A percentile compares a stretch with the other conserved stretches of the same genome.
These are phyloP conservation scores for Smallanthus sonchifolius DNA, from an alignment of 129 eudicot genomes.

Conservation along the genomic window DNA sequence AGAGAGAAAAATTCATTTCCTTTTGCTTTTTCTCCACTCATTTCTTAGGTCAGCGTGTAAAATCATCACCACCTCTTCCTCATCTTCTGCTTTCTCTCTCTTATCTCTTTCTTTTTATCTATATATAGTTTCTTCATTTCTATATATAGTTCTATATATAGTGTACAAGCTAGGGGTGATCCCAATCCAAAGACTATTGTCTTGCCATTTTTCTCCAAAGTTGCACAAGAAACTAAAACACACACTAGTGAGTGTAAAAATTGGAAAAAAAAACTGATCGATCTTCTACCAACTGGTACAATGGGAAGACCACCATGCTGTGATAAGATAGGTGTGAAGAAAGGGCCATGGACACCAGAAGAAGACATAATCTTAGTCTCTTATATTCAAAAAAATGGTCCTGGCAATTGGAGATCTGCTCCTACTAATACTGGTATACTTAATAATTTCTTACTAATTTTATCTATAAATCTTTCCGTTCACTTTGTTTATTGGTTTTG, in stretches of 20 bases:
- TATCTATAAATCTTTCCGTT: background rate
- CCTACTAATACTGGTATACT: conserved; percentile 54
- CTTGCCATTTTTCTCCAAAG: conserved; percentile 17
- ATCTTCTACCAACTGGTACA: conserved; percentile 4
- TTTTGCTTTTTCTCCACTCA: background rate
- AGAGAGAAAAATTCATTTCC: conserved; percentile 15
- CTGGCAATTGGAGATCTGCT: conserved; percentile 66
- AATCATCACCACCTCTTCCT: conserved; percentile 18
- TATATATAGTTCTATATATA: conserved; percentile 23
- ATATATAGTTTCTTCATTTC: background rate
- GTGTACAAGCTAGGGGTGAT: background rate
- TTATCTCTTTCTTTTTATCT: conserved; percentile 19
- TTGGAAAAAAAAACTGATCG: background rate
- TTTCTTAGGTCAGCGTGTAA: conserved; percentile 31
- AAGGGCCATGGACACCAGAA: conserved; percentile 71
- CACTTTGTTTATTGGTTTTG: background rate
- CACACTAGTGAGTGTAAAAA: conserved; percentile 19
- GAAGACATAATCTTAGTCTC: conserved; percentile 48
- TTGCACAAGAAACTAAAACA: conserved; percentile 9
- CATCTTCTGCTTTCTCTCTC: conserved; percentile 14
- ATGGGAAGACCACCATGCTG: conserved; percentile 80
- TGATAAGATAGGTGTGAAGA: conserved; percentile 57
- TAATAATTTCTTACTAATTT: background rate
- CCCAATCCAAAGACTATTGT: conserved; percentile 27
- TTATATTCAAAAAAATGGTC: conserved; percentile 58